A percentile compares a stretch with the other conserved stretches of the same genome.
These are phyloP conservation scores for Grammothele lineata DNA, from an alignment of 768 basidiomycete genomes.

Conservation along the genomic window DNA sequence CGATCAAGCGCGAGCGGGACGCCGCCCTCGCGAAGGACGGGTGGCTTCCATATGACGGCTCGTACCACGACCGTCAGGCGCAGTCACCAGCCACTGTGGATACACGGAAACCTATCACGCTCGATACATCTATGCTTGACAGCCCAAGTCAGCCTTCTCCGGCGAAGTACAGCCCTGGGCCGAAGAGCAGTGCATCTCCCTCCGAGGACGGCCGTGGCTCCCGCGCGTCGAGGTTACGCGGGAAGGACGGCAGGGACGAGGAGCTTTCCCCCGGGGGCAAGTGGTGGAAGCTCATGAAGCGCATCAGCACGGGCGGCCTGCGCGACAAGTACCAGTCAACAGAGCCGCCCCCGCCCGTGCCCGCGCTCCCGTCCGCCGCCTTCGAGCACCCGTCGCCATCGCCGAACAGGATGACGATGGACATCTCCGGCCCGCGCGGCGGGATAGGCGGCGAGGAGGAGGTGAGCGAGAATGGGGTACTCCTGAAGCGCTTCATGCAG, in stretches of 20 bases:
- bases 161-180: conserved; percentile 1
- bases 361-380: conserved; percentile 41
- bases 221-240: conserved; percentile 12
- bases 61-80: conserved; percentile 1
- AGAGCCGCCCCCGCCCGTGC: conserved; percentile 49
- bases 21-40: conserved; percentile 5
- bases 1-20: conserved; percentile 14
- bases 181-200: conserved; percentile 4
- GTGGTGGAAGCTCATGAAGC: conserved; percentile 68
- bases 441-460: conserved; percentile 4
- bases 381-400: conserved; percentile 2
- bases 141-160: conserved; percentile 10
- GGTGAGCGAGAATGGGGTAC: conserved; percentile 11
- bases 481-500: conserved; percentile 22
- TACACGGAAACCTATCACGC: conserved; percentile 1
- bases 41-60: conserved; percentile 16
- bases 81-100: not conserved
- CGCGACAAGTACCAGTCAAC: conserved; percentile 45
- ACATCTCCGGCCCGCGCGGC: conserved; percentile 17
- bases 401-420: conserved; percentile 21
- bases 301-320: conserved; percentile 60
- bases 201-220: conserved; percentile 8
- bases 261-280: conserved; percentile 33
- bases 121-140: conserved; percentile 1
- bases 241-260: conserved; percentile 20